Base-by-base conservation (phyloP, 2,329 filamentous ascomycete genomes). In the Exophiala spinifera region DNA sequence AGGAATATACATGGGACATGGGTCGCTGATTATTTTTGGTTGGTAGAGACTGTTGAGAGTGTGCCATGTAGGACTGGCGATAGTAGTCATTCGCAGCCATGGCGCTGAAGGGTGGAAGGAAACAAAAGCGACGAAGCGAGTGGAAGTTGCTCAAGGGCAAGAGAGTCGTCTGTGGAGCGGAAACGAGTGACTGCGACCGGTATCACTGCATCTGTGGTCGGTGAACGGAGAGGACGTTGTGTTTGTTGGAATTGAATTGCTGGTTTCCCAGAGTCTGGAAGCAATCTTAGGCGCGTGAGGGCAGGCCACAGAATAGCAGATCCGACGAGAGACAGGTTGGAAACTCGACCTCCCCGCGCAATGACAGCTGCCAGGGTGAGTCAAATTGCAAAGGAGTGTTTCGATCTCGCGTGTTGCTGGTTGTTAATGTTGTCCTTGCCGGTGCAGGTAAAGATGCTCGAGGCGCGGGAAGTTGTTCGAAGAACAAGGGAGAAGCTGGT, bases 11-110 rank as follows among this genome's bases (percentile, higher is more conserved):
- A 33, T 56, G 56, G 2, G 53, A 44, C 17, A 45, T 3, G 11
- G 57, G 50, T 43, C 51, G 43, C 15, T 56, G n/a, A 23, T 57
- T 49, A 17, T 54, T 46, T 28, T 53, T 40, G n/a, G 48, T 48
- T 40, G 49, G 44, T 19, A 40, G 25, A 31, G 36, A 46, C 19
- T 55, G 51, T 7, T 51, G 49, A 11, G 55, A 50, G 19, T 55
- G 54, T 17, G 39, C 51, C 51, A 49, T 51, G 42, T 49, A 46
- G 57, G 63, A 34, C 56, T 72, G 67, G 62, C 78, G 76, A 72
- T 88, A 88, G 72, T 88, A 88, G 64, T 87, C 81, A 73, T 84
- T 80, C 60, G 81, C 76, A 42, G 83, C 79, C 84, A 86, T 86
- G 64, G 49, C 75, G 69, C 60, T 31, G 28, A 17, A 28, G 33